A percentile compares a stretch with the other conserved stretches of the same genome.
Conservation (phyloP, 2,329 filamentous ascomycete species). For the Neonectria faginata region DNA sequence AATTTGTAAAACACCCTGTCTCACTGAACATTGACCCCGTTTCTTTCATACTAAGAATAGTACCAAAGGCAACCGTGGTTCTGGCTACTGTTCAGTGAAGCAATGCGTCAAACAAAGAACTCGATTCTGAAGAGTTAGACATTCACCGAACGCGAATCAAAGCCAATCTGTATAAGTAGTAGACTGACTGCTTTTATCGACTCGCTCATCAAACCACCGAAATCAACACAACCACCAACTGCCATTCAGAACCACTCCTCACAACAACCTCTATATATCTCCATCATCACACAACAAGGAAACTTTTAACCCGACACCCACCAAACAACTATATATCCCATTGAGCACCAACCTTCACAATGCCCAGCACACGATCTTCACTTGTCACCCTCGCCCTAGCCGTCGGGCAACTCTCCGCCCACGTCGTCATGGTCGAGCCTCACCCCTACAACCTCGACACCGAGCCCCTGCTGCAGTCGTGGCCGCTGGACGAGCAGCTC, state of each 20-base stretch:
- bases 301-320: neutral
- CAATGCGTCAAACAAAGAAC: neutral
- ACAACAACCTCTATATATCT: neutral
- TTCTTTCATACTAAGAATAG: neutral
- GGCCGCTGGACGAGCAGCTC: slow-evolving; percentile 35
- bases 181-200: neutral
- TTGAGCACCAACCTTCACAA: neutral
- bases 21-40: too few species aligned
- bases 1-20: neutral
- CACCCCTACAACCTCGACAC: slow-evolving; percentile 47
- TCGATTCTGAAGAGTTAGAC: neutral
- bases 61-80: neutral
- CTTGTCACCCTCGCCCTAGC: slow-evolving; percentile 21
- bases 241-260: neutral
- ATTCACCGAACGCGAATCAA: neutral
- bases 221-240: neutral
- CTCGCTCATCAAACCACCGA: neutral
- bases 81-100: neutral
- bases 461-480: slow-evolving; percentile 36
- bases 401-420: slow-evolving; percentile 16
- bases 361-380: neutral
- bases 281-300: neutral
- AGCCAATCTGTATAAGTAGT: neutral
- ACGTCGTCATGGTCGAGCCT: slow-evolving; percentile 46
- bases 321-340: too few species aligned